Base-by-base conservation (phyloP, 768 basidiomycete genomes). In the Flagelloscypha sp. region DNA sequence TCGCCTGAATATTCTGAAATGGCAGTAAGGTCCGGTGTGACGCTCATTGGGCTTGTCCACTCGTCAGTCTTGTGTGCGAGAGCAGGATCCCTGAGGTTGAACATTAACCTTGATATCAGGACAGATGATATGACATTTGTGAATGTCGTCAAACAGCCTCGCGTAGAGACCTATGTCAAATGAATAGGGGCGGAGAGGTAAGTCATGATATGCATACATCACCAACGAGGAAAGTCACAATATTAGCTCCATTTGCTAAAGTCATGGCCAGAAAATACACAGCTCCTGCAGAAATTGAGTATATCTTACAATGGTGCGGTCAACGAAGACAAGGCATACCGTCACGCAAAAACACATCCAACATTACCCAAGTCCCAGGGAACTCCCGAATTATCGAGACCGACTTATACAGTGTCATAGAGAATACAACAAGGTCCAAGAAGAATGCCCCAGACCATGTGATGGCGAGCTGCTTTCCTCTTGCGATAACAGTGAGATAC, bases 51-150 rank as follows among this genome's bases (percentile, higher is more conserved):
- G n/a, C n/a, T n/a, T n/a, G n/a, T n/a, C n/a, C n/a, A n/a, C n/a
- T n/a, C n/a, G n/a, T n/a, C n/a, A n/a, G n/a, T n/a, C n/a, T n/a
- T n/a, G n/a, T n/a, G n/a, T n/a, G n/a, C n/a, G n/a, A n/a, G n/a
- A n/a, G n/a, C n/a, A n/a, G 61, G 62, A 37, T 61, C 54, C n/a
- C 63, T 59, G 13, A 68, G 43, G 44, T 66, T 66, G 27, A 68
- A 51, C 56, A 62, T 60, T 11, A 66, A 48, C 7, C 63, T 54
- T 3, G 66, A 57, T 12, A 63, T 59, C 54, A 64, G 53, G 25
- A 61, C 43, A 0, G 60, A 59, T 5, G 66, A 61, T 9, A 59
- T 52, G 13, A 61, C 38, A 37, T 66, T 66, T 6, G 56, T 61
- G 13, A 62, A 52, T 0, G 52, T 56, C 25, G 63, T 59, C 11